Percentiles rank a stretch among this genome's conserved stretches.
Conservation (phyloP, 768 basidiomycete species). For the Baorangia bicolor region DNA sequence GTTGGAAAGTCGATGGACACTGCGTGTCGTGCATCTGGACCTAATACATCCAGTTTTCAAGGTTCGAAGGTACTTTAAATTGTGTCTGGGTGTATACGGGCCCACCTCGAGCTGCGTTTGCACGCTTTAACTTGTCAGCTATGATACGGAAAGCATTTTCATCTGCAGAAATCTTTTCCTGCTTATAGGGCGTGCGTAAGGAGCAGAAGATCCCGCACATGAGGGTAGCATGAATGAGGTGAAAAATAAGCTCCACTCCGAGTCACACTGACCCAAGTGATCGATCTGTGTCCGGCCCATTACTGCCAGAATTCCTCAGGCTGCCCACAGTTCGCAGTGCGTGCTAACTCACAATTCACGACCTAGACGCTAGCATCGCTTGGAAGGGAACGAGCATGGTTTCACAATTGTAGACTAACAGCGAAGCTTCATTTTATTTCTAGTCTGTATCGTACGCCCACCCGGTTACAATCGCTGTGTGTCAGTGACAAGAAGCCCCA, state of each 20-base stretch:
- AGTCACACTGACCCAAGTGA: background rate
- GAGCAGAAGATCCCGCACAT: slow-evolving; percentile 78
- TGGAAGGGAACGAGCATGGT: background rate
- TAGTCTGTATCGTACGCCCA: slow-evolving; percentile 15
- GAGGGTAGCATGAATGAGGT: background rate
- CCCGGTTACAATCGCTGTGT: slow-evolving; percentile 13
- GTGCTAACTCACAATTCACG: background rate
- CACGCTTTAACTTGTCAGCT: slow-evolving; percentile 39
- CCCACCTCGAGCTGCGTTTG: slow-evolving; percentile 61
- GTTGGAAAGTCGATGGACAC: slow-evolving; percentile 22
- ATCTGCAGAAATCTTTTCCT: background rate
- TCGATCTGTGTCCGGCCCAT: background rate
- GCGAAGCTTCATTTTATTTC: slow-evolving; percentile 9
- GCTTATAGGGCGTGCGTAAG: slow-evolving; percentile 24
- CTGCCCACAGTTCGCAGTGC: too few relatives aligned
- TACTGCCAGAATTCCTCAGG: background rate
- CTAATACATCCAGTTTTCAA: slow-evolving; percentile 35
- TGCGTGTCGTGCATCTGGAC: slow-evolving; percentile 60
- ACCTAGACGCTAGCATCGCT: background rate
- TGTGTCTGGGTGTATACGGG: background rate
- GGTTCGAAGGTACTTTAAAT: background rate
- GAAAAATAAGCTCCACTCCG: background rate
- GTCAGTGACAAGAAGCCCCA: background rate
- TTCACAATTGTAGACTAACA: background rate
- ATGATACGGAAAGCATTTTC: slow-evolving; percentile 21